These are phyloP conservation scores for Globisporangium yorkense DNA, from an alignment of 352 stramenopile genomes.

Conservation along the genomic window DNA sequence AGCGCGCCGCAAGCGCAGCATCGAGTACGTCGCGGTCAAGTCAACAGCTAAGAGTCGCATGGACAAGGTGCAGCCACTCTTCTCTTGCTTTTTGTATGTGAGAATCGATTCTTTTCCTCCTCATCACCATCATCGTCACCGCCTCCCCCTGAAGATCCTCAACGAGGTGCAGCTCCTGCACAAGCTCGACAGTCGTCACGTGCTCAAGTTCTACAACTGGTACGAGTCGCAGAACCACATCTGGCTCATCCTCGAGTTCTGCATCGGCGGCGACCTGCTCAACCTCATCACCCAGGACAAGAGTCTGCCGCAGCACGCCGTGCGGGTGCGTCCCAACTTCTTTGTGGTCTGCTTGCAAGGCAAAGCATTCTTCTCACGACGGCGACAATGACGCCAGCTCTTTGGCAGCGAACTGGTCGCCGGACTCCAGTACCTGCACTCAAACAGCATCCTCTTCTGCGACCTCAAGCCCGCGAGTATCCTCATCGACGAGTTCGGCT, in stretches of 20 bases:
- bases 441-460: slow-evolving; percentile 85
- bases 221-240: slow-evolving; percentile 95
- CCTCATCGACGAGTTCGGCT: slow-evolving; percentile 91
- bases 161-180: slow-evolving; percentile 88
- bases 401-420: slow-evolving; percentile 74
- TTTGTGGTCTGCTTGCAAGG: not conserved
- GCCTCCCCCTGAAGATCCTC: slow-evolving; percentile 39
- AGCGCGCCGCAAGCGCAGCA: slow-evolving; percentile 86
- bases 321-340: slow-evolving; percentile 36
- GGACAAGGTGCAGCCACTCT: slow-evolving; percentile 61
- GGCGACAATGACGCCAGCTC: slow-evolving; percentile 15
- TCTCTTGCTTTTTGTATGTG: not conserved
- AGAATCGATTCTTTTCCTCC: not conserved
- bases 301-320: slow-evolving; percentile 65
- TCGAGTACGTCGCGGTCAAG: slow-evolving; percentile 94
- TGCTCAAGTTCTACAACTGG: slow-evolving; percentile 93
- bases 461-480: slow-evolving; percentile 90
- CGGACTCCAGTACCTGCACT: slow-evolving; percentile 87
- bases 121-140: no score
- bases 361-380: no score
- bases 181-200: slow-evolving; percentile 77
- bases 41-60: slow-evolving; percentile 89
- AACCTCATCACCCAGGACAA: slow-evolving; percentile 89
- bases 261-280: slow-evolving; percentile 87
- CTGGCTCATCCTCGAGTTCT: slow-evolving; percentile 94